A percentile compares a stretch with the other conserved stretches of the same genome.
Conservation (phyloP, 2,329 filamentous ascomycete genomes). For the Fusarium napiforme region DNA sequence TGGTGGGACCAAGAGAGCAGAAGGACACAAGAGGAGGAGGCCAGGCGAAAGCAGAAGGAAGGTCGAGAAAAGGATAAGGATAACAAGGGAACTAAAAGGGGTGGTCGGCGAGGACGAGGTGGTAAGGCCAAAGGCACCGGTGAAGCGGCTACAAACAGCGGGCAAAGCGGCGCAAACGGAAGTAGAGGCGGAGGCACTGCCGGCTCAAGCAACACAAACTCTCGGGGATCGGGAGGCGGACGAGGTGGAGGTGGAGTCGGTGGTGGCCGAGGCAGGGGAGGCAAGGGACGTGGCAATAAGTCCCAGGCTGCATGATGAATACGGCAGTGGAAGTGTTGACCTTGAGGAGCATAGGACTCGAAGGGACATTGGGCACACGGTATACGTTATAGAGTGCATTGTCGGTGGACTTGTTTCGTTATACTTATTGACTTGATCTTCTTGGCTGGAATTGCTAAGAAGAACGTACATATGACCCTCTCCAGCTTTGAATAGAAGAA, state of each 20-base stretch:
- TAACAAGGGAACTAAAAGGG: conserved; percentile 49
- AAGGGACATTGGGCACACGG: neutral
- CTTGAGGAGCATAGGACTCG: conserved; percentile 38
- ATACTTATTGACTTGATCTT: conserved; percentile 23
- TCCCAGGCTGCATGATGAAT: conserved; percentile 14
- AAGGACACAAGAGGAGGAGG: conserved; percentile 73
- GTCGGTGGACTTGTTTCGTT: conserved; percentile 10
- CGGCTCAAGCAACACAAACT: conserved; percentile 22
- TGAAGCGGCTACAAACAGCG: conserved; percentile 31
- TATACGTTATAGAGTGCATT: conserved; percentile 4
- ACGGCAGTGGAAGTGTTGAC: neutral
- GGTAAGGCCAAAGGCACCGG: conserved; percentile 44
- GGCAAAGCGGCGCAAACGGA: conserved; percentile 28
- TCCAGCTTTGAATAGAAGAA: conserved; percentile 13
- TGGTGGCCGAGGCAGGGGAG: conserved; percentile 38
- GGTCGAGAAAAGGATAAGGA: conserved; percentile 59
- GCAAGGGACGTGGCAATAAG: conserved; percentile 39
- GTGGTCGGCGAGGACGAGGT: conserved; percentile 47
- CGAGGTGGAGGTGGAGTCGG: conserved; percentile 37
- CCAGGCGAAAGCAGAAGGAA: conserved; percentile 51
- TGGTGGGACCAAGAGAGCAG: conserved; percentile 93
- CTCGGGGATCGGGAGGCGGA: conserved; percentile 29
- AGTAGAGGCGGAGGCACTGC: conserved; percentile 18
- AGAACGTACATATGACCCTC: conserved; percentile 28
- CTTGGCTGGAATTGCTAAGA: conserved; percentile 8